These are phyloP conservation scores for Lichtheimia corymbifera DNA, from an alignment of 371 early-diverging fungal species.

Conservation along the genomic window DNA sequence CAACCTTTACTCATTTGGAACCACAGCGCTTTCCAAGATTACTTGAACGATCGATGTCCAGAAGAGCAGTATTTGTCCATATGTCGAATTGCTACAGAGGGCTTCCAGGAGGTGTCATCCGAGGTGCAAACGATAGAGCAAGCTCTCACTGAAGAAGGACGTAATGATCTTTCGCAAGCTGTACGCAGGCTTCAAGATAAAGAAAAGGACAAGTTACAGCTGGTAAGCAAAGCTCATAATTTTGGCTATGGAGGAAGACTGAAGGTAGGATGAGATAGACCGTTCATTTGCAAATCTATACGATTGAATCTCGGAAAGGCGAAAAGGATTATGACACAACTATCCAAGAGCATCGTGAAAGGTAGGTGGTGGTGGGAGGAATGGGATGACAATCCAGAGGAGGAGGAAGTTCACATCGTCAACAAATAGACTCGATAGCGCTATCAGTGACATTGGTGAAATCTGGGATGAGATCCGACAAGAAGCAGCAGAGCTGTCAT, in stretches of 20 bases:
- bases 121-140: constrained; percentile 43
- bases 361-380: constrained; percentile 12
- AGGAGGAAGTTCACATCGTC: no score
- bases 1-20: background rate
- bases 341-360: constrained; percentile 26
- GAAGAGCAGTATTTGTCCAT: constrained; percentile 47
- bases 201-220: constrained; percentile 42
- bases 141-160: constrained; percentile 13
- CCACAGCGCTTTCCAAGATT: constrained; percentile 48
- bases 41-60: constrained; percentile 33
- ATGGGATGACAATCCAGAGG: background rate
- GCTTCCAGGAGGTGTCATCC: constrained; percentile 46
- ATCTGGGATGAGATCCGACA: constrained; percentile 46
- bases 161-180: constrained; percentile 26
- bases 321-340: constrained; percentile 46
- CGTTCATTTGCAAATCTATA: constrained; percentile 39
- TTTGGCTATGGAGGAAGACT: background rate
- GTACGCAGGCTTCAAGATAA: constrained; percentile 35
- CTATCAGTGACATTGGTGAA: constrained; percentile 28
- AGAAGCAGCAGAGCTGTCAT: constrained; percentile 33
- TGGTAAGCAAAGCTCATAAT: constrained; percentile 15
- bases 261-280: constrained; percentile 19
- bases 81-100: constrained; percentile 47
- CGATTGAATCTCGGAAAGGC: constrained; percentile 33
- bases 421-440: no score